Percentiles rank a stretch among this genome's conserved stretches.
phyloP scores from a whole-genome alignment of 441 rosid genomes.

The Populus tomentosa region DNA sequence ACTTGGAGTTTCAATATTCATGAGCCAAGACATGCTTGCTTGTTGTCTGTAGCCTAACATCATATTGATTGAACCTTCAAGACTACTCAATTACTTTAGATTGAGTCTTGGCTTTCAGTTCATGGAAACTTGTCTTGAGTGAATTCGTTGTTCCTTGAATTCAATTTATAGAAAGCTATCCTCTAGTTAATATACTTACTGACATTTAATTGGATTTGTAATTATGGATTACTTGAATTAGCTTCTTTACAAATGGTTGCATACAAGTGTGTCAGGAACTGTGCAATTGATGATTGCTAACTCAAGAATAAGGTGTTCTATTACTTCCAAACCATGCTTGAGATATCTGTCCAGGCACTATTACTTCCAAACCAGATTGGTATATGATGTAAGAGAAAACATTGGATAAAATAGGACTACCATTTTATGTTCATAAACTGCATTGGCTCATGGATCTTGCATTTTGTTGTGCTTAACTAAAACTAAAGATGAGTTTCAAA shows the following conservation, averaged over 20 bases:
- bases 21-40: neutral
- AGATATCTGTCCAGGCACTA: neutral
- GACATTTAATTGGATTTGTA: neutral
- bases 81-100: neutral
- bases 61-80: neutral
- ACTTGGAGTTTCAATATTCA: neutral
- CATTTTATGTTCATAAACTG: neutral
- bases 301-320: slow-evolving; percentile 1
- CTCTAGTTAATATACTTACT: neutral
- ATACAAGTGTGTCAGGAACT: neutral
- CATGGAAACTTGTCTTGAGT: neutral
- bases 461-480: slow-evolving; percentile 6
- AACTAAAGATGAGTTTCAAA: slow-evolving; percentile 1
- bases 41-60: neutral
- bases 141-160: neutral
- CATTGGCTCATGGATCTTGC: slow-evolving; percentile 12
- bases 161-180: neutral
- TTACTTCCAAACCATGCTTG: slow-evolving; percentile 3
- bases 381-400: neutral
- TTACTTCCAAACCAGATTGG: neutral
- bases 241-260: neutral
- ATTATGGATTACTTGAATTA: neutral
- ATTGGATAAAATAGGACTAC: slow-evolving; percentile 1
- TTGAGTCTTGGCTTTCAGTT: neutral
- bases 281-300: neutral